Evolutionary conservation across 164 flowering plant species (phyloP).

Genomic region (Vitis cinerea): DNA sequence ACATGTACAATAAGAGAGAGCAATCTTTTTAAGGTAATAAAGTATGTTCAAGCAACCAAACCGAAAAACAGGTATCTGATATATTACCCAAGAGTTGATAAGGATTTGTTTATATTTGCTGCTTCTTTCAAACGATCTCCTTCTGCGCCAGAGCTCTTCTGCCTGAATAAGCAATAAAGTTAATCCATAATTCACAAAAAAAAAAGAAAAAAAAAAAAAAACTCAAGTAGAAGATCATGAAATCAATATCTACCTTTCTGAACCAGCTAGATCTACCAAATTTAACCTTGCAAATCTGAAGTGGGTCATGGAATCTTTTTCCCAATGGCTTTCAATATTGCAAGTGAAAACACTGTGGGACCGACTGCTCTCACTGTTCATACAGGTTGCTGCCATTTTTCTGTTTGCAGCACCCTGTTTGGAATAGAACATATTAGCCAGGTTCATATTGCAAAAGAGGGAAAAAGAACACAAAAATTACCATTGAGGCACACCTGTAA

Average conservation of each 20-base stretch:
- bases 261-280: constrained; percentile 92
- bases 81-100: constrained; percentile 86
- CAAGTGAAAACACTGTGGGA: constrained; percentile 97
- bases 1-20: background rate
- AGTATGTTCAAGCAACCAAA: constrained; percentile 3
- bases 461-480: constrained; percentile 2
- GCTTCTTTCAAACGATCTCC: constrained; percentile 96
- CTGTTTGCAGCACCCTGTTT: constrained; percentile 83
- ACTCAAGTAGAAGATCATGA: background rate
- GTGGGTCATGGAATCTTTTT: constrained; percentile 69
- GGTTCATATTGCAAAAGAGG: background rate
- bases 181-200: constrained; percentile 4
- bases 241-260: constrained; percentile 68
- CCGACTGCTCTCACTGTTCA: constrained; percentile 94
- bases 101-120: constrained; percentile 87
- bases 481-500: constrained; percentile 40
- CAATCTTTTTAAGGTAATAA: no score
- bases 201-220: background rate
- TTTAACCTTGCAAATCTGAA: constrained; percentile 82
- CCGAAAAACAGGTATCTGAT: constrained; percentile 2
- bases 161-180: constrained; percentile 41
- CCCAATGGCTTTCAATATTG: constrained; percentile 85
- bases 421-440: background rate
- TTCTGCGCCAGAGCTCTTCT: constrained; percentile 95
- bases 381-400: constrained; percentile 83